Percentiles rank a stretch among this genome's conserved stretches.
Evolutionary conservation across 192 early-diverging fungal genomes (phyloP).

Genomic region (Rhizophagus prolifer): DNA sequence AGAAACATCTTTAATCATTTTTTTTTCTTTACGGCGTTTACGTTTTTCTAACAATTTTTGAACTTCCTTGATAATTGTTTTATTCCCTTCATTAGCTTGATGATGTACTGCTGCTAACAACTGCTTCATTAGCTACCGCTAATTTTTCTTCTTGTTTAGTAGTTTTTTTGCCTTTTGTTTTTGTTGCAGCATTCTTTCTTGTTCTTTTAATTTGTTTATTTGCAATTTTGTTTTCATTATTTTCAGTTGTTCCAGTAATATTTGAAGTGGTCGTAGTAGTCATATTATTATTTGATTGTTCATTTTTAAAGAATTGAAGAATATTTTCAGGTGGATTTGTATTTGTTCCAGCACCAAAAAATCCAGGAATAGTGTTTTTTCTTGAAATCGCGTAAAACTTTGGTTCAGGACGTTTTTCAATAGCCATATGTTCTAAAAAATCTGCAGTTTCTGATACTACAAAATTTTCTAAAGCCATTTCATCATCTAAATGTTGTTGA

Average conservation of each 20-base stretch:
- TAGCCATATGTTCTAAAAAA: slow-evolving; percentile 8
- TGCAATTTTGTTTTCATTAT: not conserved
- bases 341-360: not conserved
- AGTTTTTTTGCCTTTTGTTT: slow-evolving; percentile 1
- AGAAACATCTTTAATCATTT: not conserved
- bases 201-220: not conserved
- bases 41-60: slow-evolving; percentile 2
- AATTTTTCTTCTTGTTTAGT: not conserved
- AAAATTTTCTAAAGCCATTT: slow-evolving; percentile 14
- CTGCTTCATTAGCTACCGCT: not conserved
- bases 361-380: not conserved
- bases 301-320: not conserved
- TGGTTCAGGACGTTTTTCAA: slow-evolving; percentile 1
- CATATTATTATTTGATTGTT: not conserved
- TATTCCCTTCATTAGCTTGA: not conserved
- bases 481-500: not conserved
- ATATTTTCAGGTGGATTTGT: not conserved
- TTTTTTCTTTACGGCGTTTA: slow-evolving; percentile 2
- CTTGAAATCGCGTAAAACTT: slow-evolving; percentile 10
- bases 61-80: not conserved
- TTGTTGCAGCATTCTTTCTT: slow-evolving; percentile 1
- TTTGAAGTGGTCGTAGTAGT: not conserved
- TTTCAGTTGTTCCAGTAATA: not conserved
- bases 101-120: not conserved
- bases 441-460: not conserved